Evolutionary conservation across 1,284 basidiomycete genomes (phyloP).

Genomic region (Cerioporus squamosus): DNA sequence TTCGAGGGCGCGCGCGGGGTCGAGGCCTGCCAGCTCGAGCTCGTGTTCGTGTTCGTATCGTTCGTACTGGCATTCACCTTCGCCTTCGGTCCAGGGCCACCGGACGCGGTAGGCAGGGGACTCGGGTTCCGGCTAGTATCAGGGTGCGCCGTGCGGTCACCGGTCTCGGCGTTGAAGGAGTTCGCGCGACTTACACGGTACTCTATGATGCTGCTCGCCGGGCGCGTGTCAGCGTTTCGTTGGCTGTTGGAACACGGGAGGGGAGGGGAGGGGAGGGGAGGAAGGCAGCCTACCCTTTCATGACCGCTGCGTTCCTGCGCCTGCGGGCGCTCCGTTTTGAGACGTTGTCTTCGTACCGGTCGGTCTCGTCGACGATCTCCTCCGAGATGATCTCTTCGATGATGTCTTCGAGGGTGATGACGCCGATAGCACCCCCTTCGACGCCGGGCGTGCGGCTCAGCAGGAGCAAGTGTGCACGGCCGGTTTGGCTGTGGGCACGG

Average conservation of each 20-base stretch:
- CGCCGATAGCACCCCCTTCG: slow-evolving; percentile 81
- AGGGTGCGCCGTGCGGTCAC: slow-evolving; percentile 27
- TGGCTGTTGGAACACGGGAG: too few relatives aligned
- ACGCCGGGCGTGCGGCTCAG: slow-evolving; percentile 85
- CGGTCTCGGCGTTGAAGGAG: slow-evolving; percentile 16
- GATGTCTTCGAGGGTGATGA: slow-evolving; percentile 81
- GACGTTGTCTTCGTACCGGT: slow-evolving; percentile 85
- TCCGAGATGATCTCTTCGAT: slow-evolving; percentile 89
- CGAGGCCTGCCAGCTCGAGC: neutral
- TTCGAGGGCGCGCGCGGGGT: slow-evolving; percentile 3
- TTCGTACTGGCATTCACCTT: neutral
- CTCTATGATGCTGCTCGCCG: slow-evolving; percentile 30
- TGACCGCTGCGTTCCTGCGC: slow-evolving; percentile 73
- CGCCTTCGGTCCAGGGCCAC: neutral
- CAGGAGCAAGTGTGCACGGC: slow-evolving; percentile 90
- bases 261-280: too few relatives aligned
- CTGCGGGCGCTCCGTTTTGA: slow-evolving; percentile 75
- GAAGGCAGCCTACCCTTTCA: too few relatives aligned
- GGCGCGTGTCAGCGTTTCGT: neutral
- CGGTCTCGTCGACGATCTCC: slow-evolving; percentile 91
- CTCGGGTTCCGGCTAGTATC: slow-evolving; percentile 18
- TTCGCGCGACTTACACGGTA: slow-evolving; percentile 27
- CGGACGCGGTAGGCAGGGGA: slow-evolving; percentile 5
- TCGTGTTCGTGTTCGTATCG: too few relatives aligned
- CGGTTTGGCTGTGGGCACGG: slow-evolving; percentile 77